Conservation (phyloP, 106 monocot genomes). For the Xerophyta viscosa region DNA sequence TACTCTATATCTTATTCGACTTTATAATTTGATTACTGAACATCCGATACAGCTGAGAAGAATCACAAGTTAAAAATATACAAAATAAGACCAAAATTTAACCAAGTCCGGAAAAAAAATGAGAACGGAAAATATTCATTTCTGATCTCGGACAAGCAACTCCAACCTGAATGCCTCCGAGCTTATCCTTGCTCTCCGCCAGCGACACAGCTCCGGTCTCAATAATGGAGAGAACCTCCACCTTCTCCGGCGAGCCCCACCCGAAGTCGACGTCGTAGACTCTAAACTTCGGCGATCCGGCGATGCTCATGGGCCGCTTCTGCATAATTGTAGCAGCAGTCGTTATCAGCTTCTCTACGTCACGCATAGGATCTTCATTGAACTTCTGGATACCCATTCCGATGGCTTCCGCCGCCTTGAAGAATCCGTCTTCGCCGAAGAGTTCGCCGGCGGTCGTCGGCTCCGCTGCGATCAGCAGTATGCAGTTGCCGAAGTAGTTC, state of each 20-base stretch:
- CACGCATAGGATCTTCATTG: neutral
- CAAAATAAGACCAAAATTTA: too few species aligned
- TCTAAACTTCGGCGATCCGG: conserved; percentile 24
- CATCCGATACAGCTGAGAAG: too few species aligned
- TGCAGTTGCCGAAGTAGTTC: conserved; percentile 51
- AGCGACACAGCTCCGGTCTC: conserved; percentile 20
- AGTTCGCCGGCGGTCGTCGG: conserved; percentile 1
- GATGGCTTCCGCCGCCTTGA: conserved; percentile 16
- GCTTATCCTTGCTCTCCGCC: conserved; percentile 21
- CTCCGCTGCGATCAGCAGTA: neutral
- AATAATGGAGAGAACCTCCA: conserved; percentile 16
- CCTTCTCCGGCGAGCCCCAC: conserved; percentile 36
- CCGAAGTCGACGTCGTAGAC: conserved; percentile 41
- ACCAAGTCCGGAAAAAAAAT: conserved; percentile 14
- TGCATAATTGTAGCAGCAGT: neutral
- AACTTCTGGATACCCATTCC: conserved; percentile 3
- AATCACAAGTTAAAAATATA: too few species aligned
- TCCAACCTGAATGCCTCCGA: conserved; percentile 37
- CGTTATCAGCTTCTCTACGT: neutral
- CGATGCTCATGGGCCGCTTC: neutral
- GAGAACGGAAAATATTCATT: conserved; percentile 10
- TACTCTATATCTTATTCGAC: too few species aligned
- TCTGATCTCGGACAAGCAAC: conserved; percentile 7
- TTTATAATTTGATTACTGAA: too few species aligned
- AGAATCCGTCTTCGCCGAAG: conserved; percentile 7